Conservation (phyloP, 2,329 filamentous ascomycete species). For the Colletotrichum melonis region DNA sequence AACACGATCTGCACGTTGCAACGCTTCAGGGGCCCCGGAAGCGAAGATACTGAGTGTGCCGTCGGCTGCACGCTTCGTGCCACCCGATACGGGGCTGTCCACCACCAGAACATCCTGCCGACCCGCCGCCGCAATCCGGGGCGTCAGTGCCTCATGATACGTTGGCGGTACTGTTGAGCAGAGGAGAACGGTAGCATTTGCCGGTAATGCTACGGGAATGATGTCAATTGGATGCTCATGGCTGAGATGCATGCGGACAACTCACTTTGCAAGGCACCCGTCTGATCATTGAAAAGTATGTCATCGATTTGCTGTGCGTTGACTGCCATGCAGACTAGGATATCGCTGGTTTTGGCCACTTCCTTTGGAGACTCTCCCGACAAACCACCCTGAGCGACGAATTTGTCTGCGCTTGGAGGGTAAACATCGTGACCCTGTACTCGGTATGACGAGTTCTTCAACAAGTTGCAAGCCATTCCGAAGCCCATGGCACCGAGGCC, state of each 20-base stretch:
- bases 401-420: conserved; percentile 42
- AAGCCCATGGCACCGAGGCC: conserved; percentile 52
- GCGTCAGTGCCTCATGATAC: conserved; percentile 32
- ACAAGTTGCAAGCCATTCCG: conserved; percentile 49
- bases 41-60: conserved; percentile 77
- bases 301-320: conserved; percentile 47
- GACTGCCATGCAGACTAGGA: conserved; percentile 51
- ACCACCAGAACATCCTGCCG: conserved; percentile 61
- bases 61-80: conserved; percentile 73
- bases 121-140: conserved; percentile 28
- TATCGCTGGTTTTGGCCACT: conserved; percentile 41
- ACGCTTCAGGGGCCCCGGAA: conserved; percentile 60
- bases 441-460: conserved; percentile 42
- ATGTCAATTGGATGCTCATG: not conserved
- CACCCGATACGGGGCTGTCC: conserved; percentile 80
- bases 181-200: conserved; percentile 40
- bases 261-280: conserved; percentile 39
- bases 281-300: conserved; percentile 45
- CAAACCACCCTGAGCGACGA: conserved; percentile 40
- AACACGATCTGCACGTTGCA: conserved; percentile 64
- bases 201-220: conserved; percentile 26
- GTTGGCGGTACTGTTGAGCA: conserved; percentile 50
- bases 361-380: conserved; percentile 40
- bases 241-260: not conserved
- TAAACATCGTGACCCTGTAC: conserved; percentile 48